Conservation (phyloP, 345 rosid genomes). For the Noccaea caerulescens region DNA sequence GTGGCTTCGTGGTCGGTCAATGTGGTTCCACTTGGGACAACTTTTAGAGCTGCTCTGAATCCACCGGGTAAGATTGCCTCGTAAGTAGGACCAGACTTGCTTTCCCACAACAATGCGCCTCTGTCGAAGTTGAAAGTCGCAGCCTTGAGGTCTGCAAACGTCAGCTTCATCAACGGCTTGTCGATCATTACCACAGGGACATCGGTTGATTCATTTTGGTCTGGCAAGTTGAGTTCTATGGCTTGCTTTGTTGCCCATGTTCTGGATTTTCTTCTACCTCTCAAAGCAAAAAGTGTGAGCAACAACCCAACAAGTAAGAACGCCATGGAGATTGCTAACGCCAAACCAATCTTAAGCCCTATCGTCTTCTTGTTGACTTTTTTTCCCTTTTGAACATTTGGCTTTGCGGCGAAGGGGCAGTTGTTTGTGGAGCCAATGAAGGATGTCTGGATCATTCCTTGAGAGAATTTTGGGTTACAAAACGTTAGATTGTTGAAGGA, state of each 20-base stretch:
- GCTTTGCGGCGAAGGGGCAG: conserved; percentile 90
- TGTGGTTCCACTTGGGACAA: conserved; percentile 73
- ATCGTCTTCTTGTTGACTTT: conserved; percentile 47
- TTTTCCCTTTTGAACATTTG: conserved; percentile 52
- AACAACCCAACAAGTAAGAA: conserved; percentile 66
- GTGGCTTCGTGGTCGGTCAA: conserved; percentile 78
- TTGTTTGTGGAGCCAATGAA: conserved; percentile 65
- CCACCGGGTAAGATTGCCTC: conserved; percentile 81
- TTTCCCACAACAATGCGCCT: conserved; percentile 76
- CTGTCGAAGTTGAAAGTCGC: conserved; percentile 85
- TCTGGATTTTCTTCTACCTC: conserved; percentile 64
- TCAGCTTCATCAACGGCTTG: conserved; percentile 79
- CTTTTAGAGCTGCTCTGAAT: conserved; percentile 84
- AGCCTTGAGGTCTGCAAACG: conserved; percentile 81
- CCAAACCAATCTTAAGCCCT: conserved; percentile 68
- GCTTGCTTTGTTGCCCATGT: conserved; percentile 75
- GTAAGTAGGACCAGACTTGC: conserved; percentile 89
- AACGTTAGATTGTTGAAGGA: conserved; percentile 85
- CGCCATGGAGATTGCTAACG: conserved; percentile 64
- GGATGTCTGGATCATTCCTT: conserved; percentile 52
- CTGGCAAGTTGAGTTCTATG: conserved; percentile 65
- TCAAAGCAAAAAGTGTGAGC: conserved; percentile 60
- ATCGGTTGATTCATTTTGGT: conserved; percentile 75
- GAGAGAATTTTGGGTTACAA: conserved; percentile 61
- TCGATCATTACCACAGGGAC: conserved; percentile 78